Evolutionary conservation across 2,329 filamentous ascomycete species (phyloP), one percentile per base, ranked within the genome.

Genomic region (Cercospora berteroae): DNA sequence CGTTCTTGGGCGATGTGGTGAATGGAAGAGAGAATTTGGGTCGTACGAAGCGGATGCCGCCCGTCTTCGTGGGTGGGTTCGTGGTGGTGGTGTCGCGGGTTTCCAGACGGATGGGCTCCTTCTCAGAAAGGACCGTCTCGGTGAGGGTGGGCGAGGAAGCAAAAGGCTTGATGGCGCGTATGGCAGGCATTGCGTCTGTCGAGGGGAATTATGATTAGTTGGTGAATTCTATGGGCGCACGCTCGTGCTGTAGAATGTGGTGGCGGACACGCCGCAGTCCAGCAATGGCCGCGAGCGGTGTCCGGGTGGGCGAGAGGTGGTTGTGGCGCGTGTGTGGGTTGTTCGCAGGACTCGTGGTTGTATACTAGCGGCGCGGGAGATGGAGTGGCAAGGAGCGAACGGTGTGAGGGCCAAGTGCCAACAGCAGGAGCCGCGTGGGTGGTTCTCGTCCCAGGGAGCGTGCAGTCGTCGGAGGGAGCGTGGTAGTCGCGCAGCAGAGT

Each of bases 131-230:
- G 77, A 75, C 52, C 78, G 83, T 81, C 74, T 83, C 81, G 74
- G 81, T 79, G 68, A 78, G 77, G 73, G 84, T 79, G 77, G 83
- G 80, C 76, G 82, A 83, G 77, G 81, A 83, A 77, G 83, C 81
- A 77, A 87, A 86, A 76, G 84, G 84, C 78, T 85, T 87, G 76
- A 86, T 83, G 76, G 82, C 83, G 83, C 86, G 85, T 82, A 85
- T 83, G 55, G 71, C 71, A 85, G 87, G 86, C 87, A 89, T 89
- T 80, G 84, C 83, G 71, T 83, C 75, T 76, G 75, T 72, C 63
- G 67, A 44, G 60, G 65, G 50, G 67, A 44, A 73, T 73, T 72
- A 73, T 64, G 65, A 74, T 77, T 76, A 77, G 74, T 74, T 63
- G 69, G 60, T 64, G 60, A 60, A 61, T 48, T 57, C 20, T 63